phyloP scores from a whole-genome alignment of 192 early-diverging fungal genomes.

The Paraglomus brasilianum region DNA sequence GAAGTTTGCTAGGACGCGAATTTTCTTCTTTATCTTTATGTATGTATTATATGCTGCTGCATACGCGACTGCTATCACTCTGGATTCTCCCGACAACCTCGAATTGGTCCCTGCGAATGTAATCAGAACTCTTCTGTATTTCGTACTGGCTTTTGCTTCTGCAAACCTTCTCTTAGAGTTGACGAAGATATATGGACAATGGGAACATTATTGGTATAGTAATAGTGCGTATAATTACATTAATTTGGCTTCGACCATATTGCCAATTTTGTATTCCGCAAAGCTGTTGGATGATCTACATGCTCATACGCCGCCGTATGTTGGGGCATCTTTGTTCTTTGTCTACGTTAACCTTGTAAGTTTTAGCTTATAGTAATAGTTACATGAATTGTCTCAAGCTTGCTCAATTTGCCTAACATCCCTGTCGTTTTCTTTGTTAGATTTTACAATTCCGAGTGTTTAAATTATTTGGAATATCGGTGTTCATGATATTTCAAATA shows the following conservation, averaged over 20 bases:
- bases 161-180: not conserved
- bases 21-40: not conserved
- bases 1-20: constrained; percentile 13
- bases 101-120: not conserved
- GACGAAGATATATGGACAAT: constrained; percentile 7
- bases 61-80: not conserved
- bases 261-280: constrained; percentile 3
- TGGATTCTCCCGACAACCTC: too few species aligned
- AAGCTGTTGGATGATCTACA: not conserved
- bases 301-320: too few species aligned
- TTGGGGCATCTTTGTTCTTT: too few species aligned
- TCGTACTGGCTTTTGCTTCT: not conserved
- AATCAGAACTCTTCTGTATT: not conserved
- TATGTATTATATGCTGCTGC: not conserved
- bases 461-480: not conserved
- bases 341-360: too few species aligned
- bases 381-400: too few species aligned
- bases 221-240: constrained; percentile 3
- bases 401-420: too few species aligned
- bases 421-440: too few species aligned
- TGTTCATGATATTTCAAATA: constrained; percentile 9
- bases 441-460: constrained; percentile 6
- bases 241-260: constrained; percentile 12
- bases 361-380: too few species aligned
- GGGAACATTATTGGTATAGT: not conserved